phyloP scores from a whole-genome alignment of 2,329 filamentous ascomycete species.

The Ramichloridium luteum region DNA sequence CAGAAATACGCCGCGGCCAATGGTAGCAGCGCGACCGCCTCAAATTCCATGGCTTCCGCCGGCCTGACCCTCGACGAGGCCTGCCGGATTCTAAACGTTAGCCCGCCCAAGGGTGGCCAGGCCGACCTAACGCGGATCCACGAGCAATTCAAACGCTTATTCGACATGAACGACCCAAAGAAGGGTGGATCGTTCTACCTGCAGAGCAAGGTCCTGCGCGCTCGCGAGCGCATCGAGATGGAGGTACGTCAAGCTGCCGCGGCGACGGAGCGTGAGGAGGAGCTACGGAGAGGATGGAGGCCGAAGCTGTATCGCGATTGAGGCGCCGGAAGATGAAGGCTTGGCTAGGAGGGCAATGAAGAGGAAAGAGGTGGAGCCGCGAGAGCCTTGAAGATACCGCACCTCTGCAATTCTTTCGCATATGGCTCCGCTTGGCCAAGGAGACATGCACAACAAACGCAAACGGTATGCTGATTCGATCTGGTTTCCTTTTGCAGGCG shows the following conservation, averaged over 20 bases:
- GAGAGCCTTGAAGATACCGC: not conserved
- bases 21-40: slow-evolving; percentile 14
- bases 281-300: slow-evolving; percentile 77
- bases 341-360: not conserved
- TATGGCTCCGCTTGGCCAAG: too few relatives aligned
- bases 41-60: slow-evolving; percentile 48
- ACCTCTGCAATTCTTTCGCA: too few relatives aligned
- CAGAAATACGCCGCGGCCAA: slow-evolving; percentile 24
- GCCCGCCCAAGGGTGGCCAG: slow-evolving; percentile 67
- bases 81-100: slow-evolving; percentile 92
- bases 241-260: slow-evolving; percentile 65
- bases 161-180: slow-evolving; percentile 86
- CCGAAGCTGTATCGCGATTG: slow-evolving; percentile 89
- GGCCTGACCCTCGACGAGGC: slow-evolving; percentile 92
- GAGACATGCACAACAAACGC: not conserved
- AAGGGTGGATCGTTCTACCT: slow-evolving; percentile 97
- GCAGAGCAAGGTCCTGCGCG: slow-evolving; percentile 89
- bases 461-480: slow-evolving; percentile 13
- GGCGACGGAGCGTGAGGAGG: slow-evolving; percentile 60
- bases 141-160: slow-evolving; percentile 84
- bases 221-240: slow-evolving; percentile 80
- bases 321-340: slow-evolving; percentile 16
- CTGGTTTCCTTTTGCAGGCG: slow-evolving; percentile 13
- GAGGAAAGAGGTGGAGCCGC: not conserved
- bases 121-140: slow-evolving; percentile 68